Percentiles rank a stretch among this genome's conserved stretches.
These are phyloP conservation scores for Opeltia flavorubescens DNA, from an alignment of 495 filamentous ascomycete genomes.

Conservation along the genomic window DNA sequence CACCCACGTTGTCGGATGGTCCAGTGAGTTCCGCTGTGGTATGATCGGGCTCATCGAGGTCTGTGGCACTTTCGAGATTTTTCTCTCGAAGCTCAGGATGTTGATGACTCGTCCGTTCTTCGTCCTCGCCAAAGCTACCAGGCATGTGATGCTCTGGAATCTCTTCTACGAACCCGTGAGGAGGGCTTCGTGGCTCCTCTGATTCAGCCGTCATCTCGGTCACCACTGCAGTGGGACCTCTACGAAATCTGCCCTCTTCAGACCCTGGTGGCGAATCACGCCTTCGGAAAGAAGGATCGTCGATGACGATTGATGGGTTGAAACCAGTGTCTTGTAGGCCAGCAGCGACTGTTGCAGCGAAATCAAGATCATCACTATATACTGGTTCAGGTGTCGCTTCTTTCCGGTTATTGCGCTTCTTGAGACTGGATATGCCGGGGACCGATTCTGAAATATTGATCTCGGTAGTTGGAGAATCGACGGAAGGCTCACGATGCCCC, in stretches of 20 bases:
- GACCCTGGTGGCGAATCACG: conserved; percentile 52
- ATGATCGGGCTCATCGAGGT: no score
- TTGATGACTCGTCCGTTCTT: conserved; percentile 2
- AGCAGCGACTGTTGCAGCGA: conserved; percentile 56
- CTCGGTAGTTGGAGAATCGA: background rate
- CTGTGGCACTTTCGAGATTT: no score
- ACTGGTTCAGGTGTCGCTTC: background rate
- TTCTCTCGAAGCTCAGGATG: background rate
- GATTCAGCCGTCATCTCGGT: background rate
- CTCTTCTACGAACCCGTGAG: conserved; percentile 20
- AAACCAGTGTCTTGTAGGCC: conserved; percentile 54
- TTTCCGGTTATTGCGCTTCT: conserved; percentile 10
- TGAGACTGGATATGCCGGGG: conserved; percentile 1
- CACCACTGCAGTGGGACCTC: conserved; percentile 29
- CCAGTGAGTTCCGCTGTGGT: background rate
- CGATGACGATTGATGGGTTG: conserved; percentile 54
- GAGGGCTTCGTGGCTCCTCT: background rate
- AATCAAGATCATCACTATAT: conserved; percentile 48
- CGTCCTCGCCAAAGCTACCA: conserved; percentile 25
- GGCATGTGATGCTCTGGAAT: conserved; percentile 21
- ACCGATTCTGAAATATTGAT: background rate
- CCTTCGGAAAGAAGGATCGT: conserved; percentile 46
- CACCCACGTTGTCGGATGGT: background rate
- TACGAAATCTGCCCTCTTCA: conserved; percentile 31
- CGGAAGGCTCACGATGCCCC: background rate